phyloP scores from a whole-genome alignment of 805 yeast genomes.

The Lachancea thermotolerans region DNA sequence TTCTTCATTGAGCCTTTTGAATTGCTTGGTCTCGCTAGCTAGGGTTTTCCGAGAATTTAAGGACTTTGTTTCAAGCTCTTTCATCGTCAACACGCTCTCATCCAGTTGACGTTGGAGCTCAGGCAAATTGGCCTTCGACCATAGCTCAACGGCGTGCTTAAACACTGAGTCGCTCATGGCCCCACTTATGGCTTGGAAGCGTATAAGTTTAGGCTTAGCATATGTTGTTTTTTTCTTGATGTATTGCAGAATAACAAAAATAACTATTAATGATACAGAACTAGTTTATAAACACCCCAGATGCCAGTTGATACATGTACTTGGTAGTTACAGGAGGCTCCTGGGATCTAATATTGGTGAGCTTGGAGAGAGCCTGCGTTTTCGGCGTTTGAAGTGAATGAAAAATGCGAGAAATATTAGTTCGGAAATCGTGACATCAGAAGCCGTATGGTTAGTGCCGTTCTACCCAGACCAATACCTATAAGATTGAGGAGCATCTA shows the following conservation, averaged over 20 bases:
- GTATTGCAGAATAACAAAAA: background rate
- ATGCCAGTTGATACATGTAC: background rate
- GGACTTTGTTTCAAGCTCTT: slow-evolving; percentile 61
- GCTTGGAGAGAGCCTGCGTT: no score
- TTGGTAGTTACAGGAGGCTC: background rate
- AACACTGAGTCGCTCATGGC: slow-evolving; percentile 6
- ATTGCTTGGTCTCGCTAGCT: slow-evolving; percentile 75
- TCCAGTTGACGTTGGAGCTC: slow-evolving; percentile 67
- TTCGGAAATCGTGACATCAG: background rate
- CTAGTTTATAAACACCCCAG: background rate
- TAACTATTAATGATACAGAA: background rate
- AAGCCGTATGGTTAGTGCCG: no score
- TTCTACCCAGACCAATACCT: slow-evolving; percentile 57
- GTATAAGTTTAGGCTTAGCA: background rate
- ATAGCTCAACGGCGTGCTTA: slow-evolving; percentile 53
- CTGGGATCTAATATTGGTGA: no score
- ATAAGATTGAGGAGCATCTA: slow-evolving; percentile 55
- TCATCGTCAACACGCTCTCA: slow-evolving; percentile 63
- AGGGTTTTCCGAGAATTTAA: slow-evolving; percentile 65
- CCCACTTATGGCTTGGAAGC: no score
- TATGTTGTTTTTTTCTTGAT: background rate
- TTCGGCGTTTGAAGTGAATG: background rate
- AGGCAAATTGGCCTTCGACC: slow-evolving; percentile 72
- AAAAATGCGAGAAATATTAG: background rate
- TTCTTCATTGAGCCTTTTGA: slow-evolving; percentile 62